Base-by-base conservation (phyloP, 768 basidiomycete species). In the Flagelloscypha sp. region DNA sequence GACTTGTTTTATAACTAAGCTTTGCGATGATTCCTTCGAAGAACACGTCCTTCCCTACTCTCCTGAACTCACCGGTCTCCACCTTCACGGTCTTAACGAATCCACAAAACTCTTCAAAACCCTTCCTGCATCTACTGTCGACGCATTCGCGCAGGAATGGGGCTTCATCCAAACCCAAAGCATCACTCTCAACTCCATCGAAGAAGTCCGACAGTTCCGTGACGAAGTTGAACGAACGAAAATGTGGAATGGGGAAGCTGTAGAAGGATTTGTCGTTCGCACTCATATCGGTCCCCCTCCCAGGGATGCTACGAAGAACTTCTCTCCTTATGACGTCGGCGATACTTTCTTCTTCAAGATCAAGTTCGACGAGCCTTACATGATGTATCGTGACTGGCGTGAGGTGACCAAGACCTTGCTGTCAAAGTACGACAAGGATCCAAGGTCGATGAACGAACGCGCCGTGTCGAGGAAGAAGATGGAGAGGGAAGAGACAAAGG, bases 291-390 rank as follows among this genome's bases (percentile, higher is more conserved):
- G 62, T 13, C 58, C 57, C 33, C 68, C 63, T 3, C 70, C 65
- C 18, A 53, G 51, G 2, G 49, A 42, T 6, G 44, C 45, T 7
- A 49, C 41, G 36, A 47, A 54, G 15, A 49, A 45, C n/a, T 41
- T 50, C 12, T 69, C 74, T 1, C 92, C 90, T 1, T 95, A 97
- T 51, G 55, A 67, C 0, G 58, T 79, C 1, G 87, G 83, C 20
- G 76, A 84, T 2, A 82, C 88, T 0, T 94, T 97, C 68, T 97
- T 99, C 72, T 98, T 95, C 79, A 99, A 99, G 54, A 72, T 98
- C 63, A 99, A 99, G 55, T 98, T 97, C 57, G 92, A 98, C 57
- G 89, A 98, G 52, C 94, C 94, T 2, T 99, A 99, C 55, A 79
- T 97, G 72, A 93, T 94, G 79, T 98, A 95, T 60, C 82, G 95